Base-by-base conservation (phyloP, 768 basidiomycete genomes). In the Hypholoma sublateritium region DNA sequence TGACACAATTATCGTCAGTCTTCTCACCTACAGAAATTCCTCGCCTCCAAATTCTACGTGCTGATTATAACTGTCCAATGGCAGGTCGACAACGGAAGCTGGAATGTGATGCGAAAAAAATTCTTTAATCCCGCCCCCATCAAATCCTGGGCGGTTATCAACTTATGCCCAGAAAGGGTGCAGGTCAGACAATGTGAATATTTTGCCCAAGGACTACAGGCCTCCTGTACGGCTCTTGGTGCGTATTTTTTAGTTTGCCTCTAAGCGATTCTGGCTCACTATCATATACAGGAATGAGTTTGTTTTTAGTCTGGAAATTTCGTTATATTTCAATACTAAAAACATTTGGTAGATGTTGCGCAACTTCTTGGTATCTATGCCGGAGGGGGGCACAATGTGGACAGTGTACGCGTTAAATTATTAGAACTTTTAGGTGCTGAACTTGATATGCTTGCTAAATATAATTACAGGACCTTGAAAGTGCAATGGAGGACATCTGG, bases 221-320 rank as follows among this genome's bases (percentile, higher is more conserved):
- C 49, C 5, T 62, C 62, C 17, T 68, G 65, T 17, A 12, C 4
- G 2, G 49, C 53, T 3, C 61, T 68, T 21, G 65, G 67, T 66
- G 4, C 16, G 43, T 24, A 32, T 6, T 6, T 6, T 6, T 32
- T 6, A 5, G 9, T 16, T 1, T 4, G 12, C n/a, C 24, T 7
- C 8, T 16, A 22, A 7, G 2, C 7, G 22, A 25, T 21, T n/a
- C 6, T 36, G 5, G 32, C 7, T 14, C 24, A 25, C 8, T 24
- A 11, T 22, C 3, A 5, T 41, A 17, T 41, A 41, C 13, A 64
- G 62, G 64, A 28, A 65, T 65, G 61, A 41, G 62, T 57, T 52
- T 19, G 55, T 1, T 25, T 25, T 32, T 24, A n/a, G 13, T 28
- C 25, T 28, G 8, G 14, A 16, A 5, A 14, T 14, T 16, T 19